phyloP scores from a whole-genome alignment of 164 flowering plant genomes.

The Houttuynia cordata region DNA sequence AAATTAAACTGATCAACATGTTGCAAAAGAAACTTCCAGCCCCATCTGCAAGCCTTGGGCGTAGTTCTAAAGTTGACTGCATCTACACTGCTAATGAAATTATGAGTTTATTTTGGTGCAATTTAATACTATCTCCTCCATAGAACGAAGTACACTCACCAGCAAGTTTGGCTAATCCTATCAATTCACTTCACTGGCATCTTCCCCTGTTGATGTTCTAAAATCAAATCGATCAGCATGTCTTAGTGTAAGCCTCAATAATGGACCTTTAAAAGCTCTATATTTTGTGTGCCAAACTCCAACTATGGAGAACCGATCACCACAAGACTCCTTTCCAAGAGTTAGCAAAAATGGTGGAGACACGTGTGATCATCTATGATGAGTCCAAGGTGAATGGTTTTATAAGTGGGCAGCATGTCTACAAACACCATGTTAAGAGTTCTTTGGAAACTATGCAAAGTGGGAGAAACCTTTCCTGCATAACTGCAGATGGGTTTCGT shows the following conservation, averaged over 20 bases:
- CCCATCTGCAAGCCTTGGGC: neutral
- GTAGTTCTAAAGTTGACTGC: no score
- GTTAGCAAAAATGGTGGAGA: slow-evolving; percentile 74
- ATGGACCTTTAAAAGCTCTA: slow-evolving; percentile 20
- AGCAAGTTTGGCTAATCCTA: slow-evolving; percentile 15
- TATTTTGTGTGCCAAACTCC: slow-evolving; percentile 39
- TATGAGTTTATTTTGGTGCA: neutral
- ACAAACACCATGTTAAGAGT: slow-evolving; percentile 42
- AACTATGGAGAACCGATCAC: slow-evolving; percentile 26
- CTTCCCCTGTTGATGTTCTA: slow-evolving; percentile 29
- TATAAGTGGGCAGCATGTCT: slow-evolving; percentile 57
- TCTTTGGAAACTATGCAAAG: slow-evolving; percentile 33
- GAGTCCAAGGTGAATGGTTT: slow-evolving; percentile 34
- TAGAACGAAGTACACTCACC: slow-evolving; percentile 13
- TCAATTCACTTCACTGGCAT: slow-evolving; percentile 32
- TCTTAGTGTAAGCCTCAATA: slow-evolving; percentile 30
- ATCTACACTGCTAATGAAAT: neutral
- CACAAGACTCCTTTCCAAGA: slow-evolving; percentile 29
- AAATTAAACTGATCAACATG: no score
- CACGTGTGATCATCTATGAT: slow-evolving; percentile 27
- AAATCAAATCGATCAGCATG: slow-evolving; percentile 44
- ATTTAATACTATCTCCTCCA: neutral
- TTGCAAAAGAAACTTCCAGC: neutral
- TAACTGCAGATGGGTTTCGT: slow-evolving; percentile 34
- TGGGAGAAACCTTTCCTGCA: slow-evolving; percentile 15